Evolutionary conservation across 495 filamentous ascomycete genomes (phyloP).

Genomic region (Penicillium desertorum): DNA sequence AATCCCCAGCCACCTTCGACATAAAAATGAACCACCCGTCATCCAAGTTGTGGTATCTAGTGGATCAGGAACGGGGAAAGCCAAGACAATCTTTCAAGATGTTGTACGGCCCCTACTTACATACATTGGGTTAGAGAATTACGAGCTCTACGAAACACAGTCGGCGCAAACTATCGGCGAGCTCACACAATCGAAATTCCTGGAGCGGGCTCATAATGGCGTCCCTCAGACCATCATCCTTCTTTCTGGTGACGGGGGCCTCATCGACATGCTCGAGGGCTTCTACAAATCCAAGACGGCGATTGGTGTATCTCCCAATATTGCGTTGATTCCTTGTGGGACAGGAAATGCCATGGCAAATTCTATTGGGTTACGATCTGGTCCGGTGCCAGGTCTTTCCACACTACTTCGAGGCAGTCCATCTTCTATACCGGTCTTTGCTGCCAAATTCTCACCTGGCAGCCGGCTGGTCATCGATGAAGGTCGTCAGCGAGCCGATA

Average conservation of each 20-base stretch:
- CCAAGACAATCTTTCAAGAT: conserved; percentile 53
- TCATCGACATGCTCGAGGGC: conserved; percentile 74
- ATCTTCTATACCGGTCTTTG: conserved; percentile 51
- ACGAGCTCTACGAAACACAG: conserved; percentile 56
- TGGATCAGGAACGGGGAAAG: conserved; percentile 65
- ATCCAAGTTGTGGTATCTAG: conserved; percentile 74
- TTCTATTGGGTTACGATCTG: conserved; percentile 50
- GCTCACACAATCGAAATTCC: conserved; percentile 52
- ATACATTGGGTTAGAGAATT: conserved; percentile 41
- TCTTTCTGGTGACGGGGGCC: conserved; percentile 82
- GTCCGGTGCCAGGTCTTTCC: conserved; percentile 29
- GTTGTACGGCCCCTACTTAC: conserved; percentile 59
- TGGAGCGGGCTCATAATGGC: conserved; percentile 47
- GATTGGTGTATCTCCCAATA: conserved; percentile 41
- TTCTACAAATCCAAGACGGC: conserved; percentile 39
- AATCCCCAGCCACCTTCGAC: conserved; percentile 29
- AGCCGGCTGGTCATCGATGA: conserved; percentile 47
- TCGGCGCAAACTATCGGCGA: conserved; percentile 59
- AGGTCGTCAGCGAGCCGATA: conserved; percentile 29
- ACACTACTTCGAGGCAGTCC: conserved; percentile 52
- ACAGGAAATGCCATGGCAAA: conserved; percentile 88
- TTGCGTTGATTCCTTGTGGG: conserved; percentile 72
- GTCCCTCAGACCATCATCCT: conserved; percentile 63
- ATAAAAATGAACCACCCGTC: conserved; percentile 15
- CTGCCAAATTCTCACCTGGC: conserved; percentile 64